A percentile compares a stretch with the other conserved stretches of the same genome.
phyloP scores from a whole-genome alignment of 1,284 basidiomycete genomes.

The Boletus mariae region DNA sequence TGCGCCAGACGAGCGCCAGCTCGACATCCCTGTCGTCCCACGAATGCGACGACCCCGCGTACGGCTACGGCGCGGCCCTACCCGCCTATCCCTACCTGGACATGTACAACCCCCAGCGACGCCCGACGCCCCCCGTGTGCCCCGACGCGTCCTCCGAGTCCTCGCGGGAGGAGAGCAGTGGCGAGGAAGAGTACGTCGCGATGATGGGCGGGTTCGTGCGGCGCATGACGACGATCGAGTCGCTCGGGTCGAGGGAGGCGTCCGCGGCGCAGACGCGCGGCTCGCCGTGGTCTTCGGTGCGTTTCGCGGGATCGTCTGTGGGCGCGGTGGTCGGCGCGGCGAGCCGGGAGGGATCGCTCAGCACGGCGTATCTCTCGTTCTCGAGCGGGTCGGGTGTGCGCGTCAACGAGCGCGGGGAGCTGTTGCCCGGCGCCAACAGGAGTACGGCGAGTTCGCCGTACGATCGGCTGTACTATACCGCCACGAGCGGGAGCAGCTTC shows the following conservation, averaged over 20 bases:
- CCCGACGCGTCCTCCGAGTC: slow-evolving; percentile 15
- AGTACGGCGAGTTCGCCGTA: slow-evolving; percentile 8
- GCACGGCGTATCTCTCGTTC: slow-evolving; percentile 27
- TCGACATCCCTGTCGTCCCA: slow-evolving; percentile 6
- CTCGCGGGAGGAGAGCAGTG: slow-evolving; percentile 29
- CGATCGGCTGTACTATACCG: slow-evolving; percentile 16
- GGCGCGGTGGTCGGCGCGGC: neutral
- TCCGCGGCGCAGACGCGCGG: slow-evolving; percentile 4
- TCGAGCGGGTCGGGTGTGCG: slow-evolving; percentile 20
- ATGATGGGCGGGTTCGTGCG: slow-evolving; percentile 59
- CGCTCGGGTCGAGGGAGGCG: slow-evolving; percentile 57
- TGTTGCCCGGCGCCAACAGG: slow-evolving; percentile 8
- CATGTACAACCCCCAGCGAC: slow-evolving; percentile 25
- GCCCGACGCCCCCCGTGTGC: neutral
- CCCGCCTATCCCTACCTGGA: slow-evolving; percentile 33
- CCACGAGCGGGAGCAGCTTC: slow-evolving; percentile 15
- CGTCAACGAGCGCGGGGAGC: slow-evolving; percentile 32
- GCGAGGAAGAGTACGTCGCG: slow-evolving; percentile 47
- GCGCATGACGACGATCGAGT: slow-evolving; percentile 78
- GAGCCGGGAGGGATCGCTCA: slow-evolving; percentile 14
- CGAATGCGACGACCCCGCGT: slow-evolving; percentile 14
- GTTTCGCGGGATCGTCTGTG: slow-evolving; percentile 8
- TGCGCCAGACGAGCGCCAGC: neutral
- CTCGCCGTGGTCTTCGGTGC: slow-evolving; percentile 22
- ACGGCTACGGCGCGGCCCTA: slow-evolving; percentile 28